These are phyloP conservation scores for Cunninghamia lanceolata DNA, from an alignment of 75 land plant genomes.

Conservation along the genomic window DNA sequence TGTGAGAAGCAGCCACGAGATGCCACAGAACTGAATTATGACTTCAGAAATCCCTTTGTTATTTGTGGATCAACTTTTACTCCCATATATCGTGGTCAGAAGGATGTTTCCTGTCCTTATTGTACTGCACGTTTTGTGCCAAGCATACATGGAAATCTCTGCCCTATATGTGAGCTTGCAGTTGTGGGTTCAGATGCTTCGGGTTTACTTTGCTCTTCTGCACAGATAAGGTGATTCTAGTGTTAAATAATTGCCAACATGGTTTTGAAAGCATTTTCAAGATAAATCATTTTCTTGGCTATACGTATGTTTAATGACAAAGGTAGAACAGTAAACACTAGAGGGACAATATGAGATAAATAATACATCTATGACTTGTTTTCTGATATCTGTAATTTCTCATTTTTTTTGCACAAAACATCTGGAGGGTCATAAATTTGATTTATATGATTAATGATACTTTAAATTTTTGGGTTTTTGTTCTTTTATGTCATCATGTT, in stretches of 20 bases:
- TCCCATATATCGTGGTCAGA: slow-evolving; percentile 39
- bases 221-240: slow-evolving; percentile 31
- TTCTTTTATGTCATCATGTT: background rate
- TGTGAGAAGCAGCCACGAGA: slow-evolving; percentile 42
- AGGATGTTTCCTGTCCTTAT: slow-evolving; percentile 47
- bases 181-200: slow-evolving; percentile 52
- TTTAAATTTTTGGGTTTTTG: background rate
- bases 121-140: slow-evolving; percentile 48
- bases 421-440: background rate
- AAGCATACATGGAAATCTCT: slow-evolving; percentile 24
- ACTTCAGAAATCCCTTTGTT: slow-evolving; percentile 49
- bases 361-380: background rate
- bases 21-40: slow-evolving; percentile 41
- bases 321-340: background rate
- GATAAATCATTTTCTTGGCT: background rate
- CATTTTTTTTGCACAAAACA: background rate
- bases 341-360: background rate
- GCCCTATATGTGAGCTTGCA: slow-evolving; percentile 49
- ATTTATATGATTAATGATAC: background rate
- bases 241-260: background rate
- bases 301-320: background rate
- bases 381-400: background rate
- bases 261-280: background rate
- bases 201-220: slow-evolving; percentile 38
- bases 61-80: slow-evolving; percentile 49